Base-by-base conservation (phyloP, 116 monocot species). In the Trichopus zeylanicus region DNA sequence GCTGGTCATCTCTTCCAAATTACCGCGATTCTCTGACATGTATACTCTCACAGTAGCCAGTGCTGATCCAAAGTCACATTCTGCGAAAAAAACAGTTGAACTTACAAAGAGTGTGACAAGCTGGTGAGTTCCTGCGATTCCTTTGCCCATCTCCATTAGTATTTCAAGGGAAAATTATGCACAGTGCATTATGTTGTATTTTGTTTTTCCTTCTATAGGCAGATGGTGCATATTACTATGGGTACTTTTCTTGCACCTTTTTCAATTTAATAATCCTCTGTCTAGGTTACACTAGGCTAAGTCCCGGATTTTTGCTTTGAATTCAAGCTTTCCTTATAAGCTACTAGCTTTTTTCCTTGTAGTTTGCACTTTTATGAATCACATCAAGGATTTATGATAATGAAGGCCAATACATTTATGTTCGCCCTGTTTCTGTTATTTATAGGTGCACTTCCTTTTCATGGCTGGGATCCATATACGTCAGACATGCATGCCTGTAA, bases 31-130 rank as follows among this genome's bases (percentile, higher is more conserved):
- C 48, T 88, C 82, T 28, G 98, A 98, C 60, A 63, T 71, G 75
- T 91, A 91, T 53, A 88, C 84, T 57, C 78, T 98, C 20, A 82
- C 82, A 7, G 58, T 98, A 54, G 84, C 91, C 38, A 98, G 98
- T 78, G 78, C 98, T 27, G 91, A 98, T 78, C 98, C 98, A 26
- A 82, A 87, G 60, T 98, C 98, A 49, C 74, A 88, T 52, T 78
- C 88, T 71, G 84, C 91, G 9, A 98, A 85, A 23, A 75, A 77
- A 62, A 46, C 88, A 28, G 88, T 85, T 18, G 60, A 85, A 5
- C 63, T 98, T 16, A 80, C 79, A 27, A 87, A 82, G 73, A 91
- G 82, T 37, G 98, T 98, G 7, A 91, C 91, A 53, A 91, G 85
- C 69, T 98, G 98, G 98, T 88, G 37, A 73, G 84, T 73, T 65